Conservation (phyloP, 2,329 filamentous ascomycete genomes). For the Fusarium poae region DNA sequence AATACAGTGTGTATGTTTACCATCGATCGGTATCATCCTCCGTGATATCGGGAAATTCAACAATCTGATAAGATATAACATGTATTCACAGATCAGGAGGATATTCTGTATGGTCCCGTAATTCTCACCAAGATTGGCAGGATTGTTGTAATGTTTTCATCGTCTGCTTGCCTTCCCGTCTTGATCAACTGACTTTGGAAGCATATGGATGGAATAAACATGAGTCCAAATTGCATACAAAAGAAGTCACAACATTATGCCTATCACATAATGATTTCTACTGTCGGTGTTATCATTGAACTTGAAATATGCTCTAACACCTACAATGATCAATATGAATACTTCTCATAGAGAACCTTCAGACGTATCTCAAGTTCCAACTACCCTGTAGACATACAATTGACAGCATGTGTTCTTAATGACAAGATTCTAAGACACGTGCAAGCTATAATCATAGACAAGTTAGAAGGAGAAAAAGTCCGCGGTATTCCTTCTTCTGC, state of each 20-base stretch:
- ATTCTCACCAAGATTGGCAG: background rate
- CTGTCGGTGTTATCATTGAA: background rate
- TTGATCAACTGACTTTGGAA: background rate
- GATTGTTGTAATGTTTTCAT: background rate
- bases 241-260: background rate
- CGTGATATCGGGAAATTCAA: slow-evolving; percentile 25
- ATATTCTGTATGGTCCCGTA: too few species aligned
- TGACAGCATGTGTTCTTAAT: too few species aligned
- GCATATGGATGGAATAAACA: background rate
- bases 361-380: background rate
- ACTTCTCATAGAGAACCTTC: background rate
- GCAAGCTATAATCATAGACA: background rate
- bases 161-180: too few species aligned
- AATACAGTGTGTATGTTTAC: slow-evolving; percentile 11
- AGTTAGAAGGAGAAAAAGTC: too few species aligned
- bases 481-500: too few species aligned
- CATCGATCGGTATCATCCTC: slow-evolving; percentile 4
- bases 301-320: background rate
- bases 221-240: background rate
- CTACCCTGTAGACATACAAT: slow-evolving; percentile 1
- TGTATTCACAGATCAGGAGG: background rate
- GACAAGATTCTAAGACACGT: too few species aligned
- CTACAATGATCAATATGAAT: background rate
- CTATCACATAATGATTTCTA: background rate
- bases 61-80: background rate